These are phyloP conservation scores for Yarrowia osloensis DNA, from an alignment of 805 yeast species.

Conservation along the genomic window DNA sequence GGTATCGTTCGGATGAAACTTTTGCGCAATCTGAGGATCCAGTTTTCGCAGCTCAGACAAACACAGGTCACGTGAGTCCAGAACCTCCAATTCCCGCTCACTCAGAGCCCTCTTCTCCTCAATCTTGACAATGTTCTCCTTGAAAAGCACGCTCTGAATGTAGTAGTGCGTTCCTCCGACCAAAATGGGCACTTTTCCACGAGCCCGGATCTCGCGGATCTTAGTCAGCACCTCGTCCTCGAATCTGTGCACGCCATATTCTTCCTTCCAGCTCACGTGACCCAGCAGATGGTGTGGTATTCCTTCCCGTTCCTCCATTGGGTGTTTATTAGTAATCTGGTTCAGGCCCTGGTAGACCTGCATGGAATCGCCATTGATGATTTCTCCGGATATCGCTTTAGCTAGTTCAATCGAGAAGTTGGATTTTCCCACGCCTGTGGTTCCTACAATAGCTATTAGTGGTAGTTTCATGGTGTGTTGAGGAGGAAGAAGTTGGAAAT, in stretches of 20 bases:
- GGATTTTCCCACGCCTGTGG: constrained; percentile 96
- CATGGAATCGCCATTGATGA: constrained; percentile 96
- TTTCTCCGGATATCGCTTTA: constrained; percentile 73
- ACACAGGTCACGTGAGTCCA: constrained; percentile 49
- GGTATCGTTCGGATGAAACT: constrained; percentile 89
- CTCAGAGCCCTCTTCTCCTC: constrained; percentile 36
- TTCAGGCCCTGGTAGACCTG: constrained; percentile 79
- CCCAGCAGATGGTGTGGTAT: constrained; percentile 86
- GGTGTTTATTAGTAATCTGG: constrained; percentile 90
- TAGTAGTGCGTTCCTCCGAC: constrained; percentile 98
- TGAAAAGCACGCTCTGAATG: constrained; percentile 72
- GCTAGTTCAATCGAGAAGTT: constrained; percentile 82
- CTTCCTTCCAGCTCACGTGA: constrained; percentile 77
- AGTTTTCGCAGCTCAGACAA: constrained; percentile 34
- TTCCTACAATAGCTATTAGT: constrained; percentile 80
- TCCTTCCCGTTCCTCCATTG: constrained; percentile 70
- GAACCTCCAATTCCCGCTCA: constrained; percentile 45
- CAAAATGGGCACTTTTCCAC: constrained; percentile 78
- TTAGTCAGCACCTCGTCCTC: constrained; percentile 63
- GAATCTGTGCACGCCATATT: constrained; percentile 78
- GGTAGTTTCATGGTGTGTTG: constrained; percentile 39
- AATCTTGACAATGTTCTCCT: constrained; percentile 51
- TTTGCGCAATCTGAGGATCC: constrained; percentile 74
- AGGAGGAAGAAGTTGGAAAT: not conserved
- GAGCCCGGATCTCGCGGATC: constrained; percentile 62